phyloP scores from a whole-genome alignment of 2,329 filamentous ascomycete genomes.

The Xylariaceae sp. region DNA sequence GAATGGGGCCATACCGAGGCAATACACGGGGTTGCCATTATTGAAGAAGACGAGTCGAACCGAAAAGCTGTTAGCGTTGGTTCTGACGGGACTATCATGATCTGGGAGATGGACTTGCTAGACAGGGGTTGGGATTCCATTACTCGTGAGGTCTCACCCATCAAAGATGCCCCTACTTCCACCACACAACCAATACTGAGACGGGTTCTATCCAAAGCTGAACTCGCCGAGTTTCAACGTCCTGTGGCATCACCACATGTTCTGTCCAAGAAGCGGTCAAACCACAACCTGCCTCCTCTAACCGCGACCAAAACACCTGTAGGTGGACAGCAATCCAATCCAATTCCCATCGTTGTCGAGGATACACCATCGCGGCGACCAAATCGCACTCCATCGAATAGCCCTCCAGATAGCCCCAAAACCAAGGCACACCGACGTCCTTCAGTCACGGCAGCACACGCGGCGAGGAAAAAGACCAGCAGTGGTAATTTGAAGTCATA shows the following conservation, averaged over 20 bases:
- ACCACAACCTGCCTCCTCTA: constrained; percentile 39
- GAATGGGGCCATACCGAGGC: constrained; percentile 96
- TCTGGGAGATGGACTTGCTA: constrained; percentile 58
- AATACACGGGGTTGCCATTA: constrained; percentile 75
- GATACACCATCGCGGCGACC: constrained; percentile 45
- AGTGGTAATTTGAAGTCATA: constrained; percentile 46
- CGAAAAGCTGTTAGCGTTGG: constrained; percentile 67
- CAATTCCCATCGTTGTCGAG: constrained; percentile 39
- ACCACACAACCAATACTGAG: constrained; percentile 66
- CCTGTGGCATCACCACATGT: constrained; percentile 48
- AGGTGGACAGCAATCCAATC: constrained; percentile 37
- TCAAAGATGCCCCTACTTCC: constrained; percentile 45
- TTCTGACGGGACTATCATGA: constrained; percentile 77
- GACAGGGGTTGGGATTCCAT: constrained; percentile 38
- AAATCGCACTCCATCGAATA: constrained; percentile 40
- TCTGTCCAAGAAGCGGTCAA: constrained; percentile 50
- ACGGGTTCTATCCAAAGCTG: constrained; percentile 79
- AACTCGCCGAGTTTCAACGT: constrained; percentile 73
- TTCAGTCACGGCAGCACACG: constrained; percentile 48
- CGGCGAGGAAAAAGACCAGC: constrained; percentile 44
- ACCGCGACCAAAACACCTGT: constrained; percentile 38
- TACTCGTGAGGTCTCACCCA: constrained; percentile 51
- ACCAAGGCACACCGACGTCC: constrained; percentile 45
- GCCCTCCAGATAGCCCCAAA: constrained; percentile 48
- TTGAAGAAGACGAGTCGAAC: constrained; percentile 53